Base-by-base conservation (phyloP, 208 protist genomes). In the Leishmania lainsoni region DNA sequence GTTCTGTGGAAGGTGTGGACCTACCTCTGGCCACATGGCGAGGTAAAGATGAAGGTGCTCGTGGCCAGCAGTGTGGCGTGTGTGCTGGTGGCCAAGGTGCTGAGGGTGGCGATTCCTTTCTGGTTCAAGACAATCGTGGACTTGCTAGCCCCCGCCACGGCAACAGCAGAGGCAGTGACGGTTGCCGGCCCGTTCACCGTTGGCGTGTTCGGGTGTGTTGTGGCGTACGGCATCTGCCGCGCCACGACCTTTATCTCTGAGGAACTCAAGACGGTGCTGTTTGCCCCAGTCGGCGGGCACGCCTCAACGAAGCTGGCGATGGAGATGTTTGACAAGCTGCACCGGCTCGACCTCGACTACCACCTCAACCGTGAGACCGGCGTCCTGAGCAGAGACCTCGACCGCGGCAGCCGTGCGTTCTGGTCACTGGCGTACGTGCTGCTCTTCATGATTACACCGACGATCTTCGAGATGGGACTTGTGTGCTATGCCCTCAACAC, bases 371-470 rank as follows among this genome's bases (percentile, higher is more conserved):
- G 95, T 26, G 92, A 98, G 82, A 98, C 96, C 16, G 97, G 96
- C 82, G 94, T 95, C 70, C 81, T 99, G 45, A 95, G 92, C 79
- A 95, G 94, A 75, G 92, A 97, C 76, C 88, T 99, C 22, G 97
- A 99, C 83, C 94, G 97, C 70, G 97, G 96, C 66, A 98, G 93
- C 75, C 90, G 94, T 65, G 97, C 95, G 54, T 97, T 98, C 81
- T 98, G 93, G 90, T 90, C 89, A 63, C 86, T 98, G 73, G 87
- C 96, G 16, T 97, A 95, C 84, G 85, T 91, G 20, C 81, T 98
- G 54, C 88, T 99, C 29, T 99, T 99, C 83, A 91, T 98, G 89
- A 87, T 99, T 56, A 79, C 97, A 20, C 97, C 97, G n/a, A 98
- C 95, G 22, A 83, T 83, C n/a, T 97, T 99, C 81, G 97, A 99